phyloP scores from a whole-genome alignment of 805 yeast species.

The Tetrapisispora fleetii region DNA sequence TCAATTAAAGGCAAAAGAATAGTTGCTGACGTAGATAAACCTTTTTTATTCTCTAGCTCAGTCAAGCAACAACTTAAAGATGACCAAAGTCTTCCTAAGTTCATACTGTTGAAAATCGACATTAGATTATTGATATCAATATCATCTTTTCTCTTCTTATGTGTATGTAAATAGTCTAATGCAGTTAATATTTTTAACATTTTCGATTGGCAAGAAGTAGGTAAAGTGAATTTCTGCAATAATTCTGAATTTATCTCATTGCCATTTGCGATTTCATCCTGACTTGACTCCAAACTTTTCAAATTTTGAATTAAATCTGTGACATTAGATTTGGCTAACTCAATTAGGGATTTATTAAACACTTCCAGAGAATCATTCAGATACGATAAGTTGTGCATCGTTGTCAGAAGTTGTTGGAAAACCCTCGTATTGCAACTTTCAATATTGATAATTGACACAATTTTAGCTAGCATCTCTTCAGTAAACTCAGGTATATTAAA shows the following conservation, averaged over 20 bases:
- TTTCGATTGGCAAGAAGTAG: conserved; percentile 82
- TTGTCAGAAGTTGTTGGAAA: conserved; percentile 71
- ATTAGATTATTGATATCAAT: conserved; percentile 39
- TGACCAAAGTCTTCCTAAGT: conserved; percentile 76
- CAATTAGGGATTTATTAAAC: conserved; percentile 59
- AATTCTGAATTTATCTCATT: conserved; percentile 44
- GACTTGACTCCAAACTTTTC: conserved; percentile 36
- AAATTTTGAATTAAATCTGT: conserved; percentile 46
- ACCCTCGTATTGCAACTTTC: conserved; percentile 81
- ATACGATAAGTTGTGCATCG: conserved; percentile 66
- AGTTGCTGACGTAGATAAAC: conserved; percentile 59
- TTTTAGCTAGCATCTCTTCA: conserved; percentile 46
- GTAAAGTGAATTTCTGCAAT: conserved; percentile 60
- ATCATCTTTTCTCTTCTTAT: conserved; percentile 18
- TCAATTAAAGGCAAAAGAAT: conserved; percentile 80
- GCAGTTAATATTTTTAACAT: conserved; percentile 81
- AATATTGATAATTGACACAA: conserved; percentile 60
- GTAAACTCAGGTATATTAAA: conserved; percentile 54
- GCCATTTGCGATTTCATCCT: conserved; percentile 31
- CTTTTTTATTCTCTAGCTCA: conserved; percentile 48
- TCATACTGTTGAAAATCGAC: conserved; percentile 52
- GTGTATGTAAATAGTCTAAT: conserved; percentile 66
- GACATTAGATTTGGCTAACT: conserved; percentile 53
- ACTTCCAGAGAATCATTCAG: conserved; percentile 51
- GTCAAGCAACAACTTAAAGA: conserved; percentile 66